Evolutionary conservation across 2,329 filamentous ascomycete genomes (phyloP), one percentile per base, ranked within the genome.

Genomic region (Colletotrichum destructivum): DNA sequence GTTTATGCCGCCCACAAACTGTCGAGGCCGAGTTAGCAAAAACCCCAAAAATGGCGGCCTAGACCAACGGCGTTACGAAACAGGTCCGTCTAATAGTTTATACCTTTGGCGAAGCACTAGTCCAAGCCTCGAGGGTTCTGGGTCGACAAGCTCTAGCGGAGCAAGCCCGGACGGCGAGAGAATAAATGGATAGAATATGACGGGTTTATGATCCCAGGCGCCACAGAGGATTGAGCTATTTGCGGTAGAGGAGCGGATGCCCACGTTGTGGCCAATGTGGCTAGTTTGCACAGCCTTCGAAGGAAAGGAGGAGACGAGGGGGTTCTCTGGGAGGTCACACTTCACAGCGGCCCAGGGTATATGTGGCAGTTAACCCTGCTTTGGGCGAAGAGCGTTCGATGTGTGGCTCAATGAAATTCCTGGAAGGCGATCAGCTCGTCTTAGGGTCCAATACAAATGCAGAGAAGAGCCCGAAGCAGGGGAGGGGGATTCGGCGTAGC

Each of bases 391-490:
- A 62, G 66, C 42, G 51, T 72, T 57, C 31, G 7, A 66, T 66
- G 70, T 61, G 64, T 66, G 66, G 66, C 67, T 69, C 64, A 62
- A 61, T 55, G 54, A 64, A 72, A 72, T 69, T 72, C 69, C 69
- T 73, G 23, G 64, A 65, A 66, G 65, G 55, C 69, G 63, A 73
- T 73, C 69, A 62, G 69, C 57, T 72, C 47, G 63, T 65, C 47
- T 59, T 69, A 40, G 64, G 60, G 72, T 62, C 72, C 72, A 73
- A 73, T 73, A 57, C 72, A 23, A 61, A 73, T 65, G 57, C 49
- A 73, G 69, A 72, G 72, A 72, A 73, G 72, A 69, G 69, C 54
- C 72, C 69, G 64, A 72, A 62, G 60, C 72, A 73, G 70, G 66
- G 72, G 64, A 40, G 72, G 70, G 66, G 72, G 61, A 40, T 3